Base-by-base conservation (phyloP, 2,329 filamentous ascomycete species). In the Sporothrix brunneoviolacea region DNA sequence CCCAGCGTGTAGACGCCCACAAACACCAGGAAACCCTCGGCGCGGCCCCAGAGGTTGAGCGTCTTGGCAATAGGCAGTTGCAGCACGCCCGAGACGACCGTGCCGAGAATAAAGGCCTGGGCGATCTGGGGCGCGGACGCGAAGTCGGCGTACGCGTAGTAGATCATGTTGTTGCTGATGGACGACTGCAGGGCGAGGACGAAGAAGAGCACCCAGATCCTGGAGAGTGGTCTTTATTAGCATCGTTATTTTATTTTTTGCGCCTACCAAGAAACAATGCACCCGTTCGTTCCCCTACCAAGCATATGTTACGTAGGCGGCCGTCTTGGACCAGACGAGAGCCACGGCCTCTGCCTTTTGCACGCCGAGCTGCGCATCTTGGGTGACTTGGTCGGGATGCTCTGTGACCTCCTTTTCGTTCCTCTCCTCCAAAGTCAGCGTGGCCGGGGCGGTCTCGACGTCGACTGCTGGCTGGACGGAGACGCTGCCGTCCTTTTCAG, bases 1-100 rank as follows among this genome's bases (percentile, higher is more conserved):
- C 71, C 72, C 47, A 74, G 27, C 4, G 13, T 13, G 21, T 16
- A 16, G 4, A 40, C 10, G 19, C 13, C 37, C 21, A 35, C 28
- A 12, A 38, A 30, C 13, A 32, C 40, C 3, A 43, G 27, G n/a
- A 32, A 22, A 7, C 79, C 82, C 60, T 83, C 74, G 8, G 81
- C 75, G 32, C 83, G 77, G 49, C 81, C 83, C 70, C 79, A 86
- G 30, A 83, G 71, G 64, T 86, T 79, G 43, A 84, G 70, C n/a
- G 84, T 68, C 62, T 85, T 86, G 42, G 83, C 81, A 55, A 83
- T 72, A 0, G 81, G 77, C 4, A 84, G 73, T 59, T 83, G 82
- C 51, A 76, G 71, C n/a, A 83, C 71, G 33, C 79, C 82, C 60
- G 68, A 66, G 42, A 83, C 75, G 30, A 78, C 64, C 53, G 66